phyloP scores from a whole-genome alignment of 805 yeast genomes.

The Zygosaccharomyces siamensis region DNA sequence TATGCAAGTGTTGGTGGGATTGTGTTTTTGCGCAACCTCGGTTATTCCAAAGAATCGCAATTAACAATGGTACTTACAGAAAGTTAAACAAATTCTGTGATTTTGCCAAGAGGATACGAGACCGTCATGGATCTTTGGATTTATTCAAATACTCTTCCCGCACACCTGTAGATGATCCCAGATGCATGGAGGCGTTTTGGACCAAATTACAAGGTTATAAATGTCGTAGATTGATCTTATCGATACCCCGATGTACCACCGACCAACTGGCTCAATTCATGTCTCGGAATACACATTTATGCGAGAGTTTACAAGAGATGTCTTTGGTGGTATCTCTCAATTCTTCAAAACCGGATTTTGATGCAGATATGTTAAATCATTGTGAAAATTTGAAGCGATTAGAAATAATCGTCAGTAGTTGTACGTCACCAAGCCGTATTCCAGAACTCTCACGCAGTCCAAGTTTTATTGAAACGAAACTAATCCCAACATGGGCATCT shows the following conservation, averaged over 20 bases:
- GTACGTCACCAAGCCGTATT: constrained; percentile 15
- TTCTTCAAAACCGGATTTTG: constrained; percentile 20
- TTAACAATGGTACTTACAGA: constrained; percentile 16
- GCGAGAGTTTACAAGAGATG: constrained; percentile 13
- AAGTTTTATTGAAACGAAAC: constrained; percentile 2
- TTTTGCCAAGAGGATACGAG: constrained; percentile 12
- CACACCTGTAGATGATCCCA: constrained; percentile 23
- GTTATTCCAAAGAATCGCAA: constrained; percentile 19
- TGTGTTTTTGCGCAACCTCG: constrained; percentile 18
- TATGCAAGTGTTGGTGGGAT: constrained; percentile 23
- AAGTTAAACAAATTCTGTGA: constrained; percentile 16
- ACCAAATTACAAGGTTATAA: constrained; percentile 11
- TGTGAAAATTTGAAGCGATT: constrained; percentile 19
- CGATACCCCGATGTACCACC: constrained; percentile 22
- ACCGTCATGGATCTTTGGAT: constrained; percentile 6
- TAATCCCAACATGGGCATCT: constrained; percentile 14
- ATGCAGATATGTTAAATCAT: constrained; percentile 15
- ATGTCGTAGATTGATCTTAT: constrained; percentile 16
- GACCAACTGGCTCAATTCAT: constrained; percentile 15
- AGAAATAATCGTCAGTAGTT: constrained; percentile 21
- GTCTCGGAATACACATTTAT: constrained; percentile 9
- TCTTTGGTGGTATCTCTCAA: constrained; percentile 20
- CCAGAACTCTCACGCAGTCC: constrained; percentile 4
- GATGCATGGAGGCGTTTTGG: constrained; percentile 15
- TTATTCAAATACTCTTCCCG: constrained; percentile 20